These are phyloP conservation scores for Thielaviopsis ethacetica DNA, from an alignment of 2,329 filamentous ascomycete species.

Conservation along the genomic window DNA sequence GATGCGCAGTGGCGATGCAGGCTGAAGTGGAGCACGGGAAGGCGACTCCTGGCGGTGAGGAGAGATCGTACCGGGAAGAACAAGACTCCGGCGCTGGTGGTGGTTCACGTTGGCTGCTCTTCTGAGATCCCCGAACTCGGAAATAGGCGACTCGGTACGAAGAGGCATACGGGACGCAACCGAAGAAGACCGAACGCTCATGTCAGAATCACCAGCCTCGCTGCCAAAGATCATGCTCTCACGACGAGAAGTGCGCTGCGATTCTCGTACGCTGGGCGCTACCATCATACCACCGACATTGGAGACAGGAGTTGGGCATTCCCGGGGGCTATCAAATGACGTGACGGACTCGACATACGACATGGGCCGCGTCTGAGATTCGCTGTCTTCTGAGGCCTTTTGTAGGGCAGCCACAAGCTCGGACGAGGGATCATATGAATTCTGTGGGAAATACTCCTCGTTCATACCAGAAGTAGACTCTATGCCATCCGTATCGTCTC, in stretches of 20 bases:
- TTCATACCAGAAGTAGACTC: slow-evolving; percentile 14
- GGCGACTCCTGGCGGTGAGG: slow-evolving; percentile 81
- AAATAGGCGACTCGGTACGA: slow-evolving; percentile 78
- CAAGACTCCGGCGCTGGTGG: slow-evolving; percentile 72
- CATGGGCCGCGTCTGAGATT: slow-evolving; percentile 35
- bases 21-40: slow-evolving; percentile 44
- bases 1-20: slow-evolving; percentile 73
- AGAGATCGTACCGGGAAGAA: slow-evolving; percentile 62
- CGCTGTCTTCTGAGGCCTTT: slow-evolving; percentile 26
- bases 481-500: slow-evolving; percentile 26
- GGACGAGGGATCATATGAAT: slow-evolving; percentile 36
- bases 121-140: slow-evolving; percentile 62
- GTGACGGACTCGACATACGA: slow-evolving; percentile 53
- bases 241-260: slow-evolving; percentile 35
- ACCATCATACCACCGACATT: slow-evolving; percentile 36
- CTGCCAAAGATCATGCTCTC: slow-evolving; percentile 63
- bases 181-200: slow-evolving; percentile 69
- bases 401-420: slow-evolving; percentile 38
- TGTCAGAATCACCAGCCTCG: slow-evolving; percentile 74
- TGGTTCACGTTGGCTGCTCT: slow-evolving; percentile 66
- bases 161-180: slow-evolving; percentile 48
- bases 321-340: slow-evolving; percentile 68
- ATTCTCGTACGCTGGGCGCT: slow-evolving; percentile 27
- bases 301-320: slow-evolving; percentile 81
- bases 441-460: slow-evolving; percentile 39